Evolutionary conservation across 2,329 filamentous ascomycete species (phyloP), one percentile per base, ranked within the genome.

Genomic region (Alternaria longipes): DNA sequence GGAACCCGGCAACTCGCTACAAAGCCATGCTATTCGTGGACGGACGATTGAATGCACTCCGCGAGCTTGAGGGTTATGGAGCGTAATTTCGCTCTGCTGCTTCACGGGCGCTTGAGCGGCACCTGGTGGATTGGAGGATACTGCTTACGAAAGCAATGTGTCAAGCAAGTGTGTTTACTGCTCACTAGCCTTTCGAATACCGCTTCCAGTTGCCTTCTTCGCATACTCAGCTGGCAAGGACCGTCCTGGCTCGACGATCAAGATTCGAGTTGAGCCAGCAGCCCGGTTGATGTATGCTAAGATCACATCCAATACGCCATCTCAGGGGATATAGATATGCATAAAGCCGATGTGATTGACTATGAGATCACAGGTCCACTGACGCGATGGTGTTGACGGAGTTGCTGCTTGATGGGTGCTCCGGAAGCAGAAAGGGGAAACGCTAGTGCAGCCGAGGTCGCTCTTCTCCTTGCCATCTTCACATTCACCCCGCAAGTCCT

Each of bases 201-300:
- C 30, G 30, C 46, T 49, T 34, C 45, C 8, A 36, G 30, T 36
- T 22, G 20, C 32, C 30, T 16, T 22, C 38, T 41, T 5, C 22
- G 14, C 9, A 2, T 12, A 22, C 5, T 22, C 16, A 36, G 28
- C 32, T 28, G 28, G 28, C 45, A 22, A 49, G 28, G 20, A 7
- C 30, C 28, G 28, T 28, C 45, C 45, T 22, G 20, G 28, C 14
- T 49, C 28, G 45, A 34, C 18, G 28, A 49, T n/a, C 14, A n/a
- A 47, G 89, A 38, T 38, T 14, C 85, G 28, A 8, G 45, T 49
- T 41, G 24, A 56, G n/a, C 54, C 46, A 49, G 54, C 41, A 56
- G 32, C 32, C 7, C 16, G 47, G 40, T 47, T 53, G 36, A 26
- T 44, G 42, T 53, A 50, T 60, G 53, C 56, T 44, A 49, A 59